Evolutionary conservation across 2,329 filamentous ascomycete species (phyloP), one percentile per base, ranked within the genome.

Genomic region (Trichoderma citrinoviride): DNA sequence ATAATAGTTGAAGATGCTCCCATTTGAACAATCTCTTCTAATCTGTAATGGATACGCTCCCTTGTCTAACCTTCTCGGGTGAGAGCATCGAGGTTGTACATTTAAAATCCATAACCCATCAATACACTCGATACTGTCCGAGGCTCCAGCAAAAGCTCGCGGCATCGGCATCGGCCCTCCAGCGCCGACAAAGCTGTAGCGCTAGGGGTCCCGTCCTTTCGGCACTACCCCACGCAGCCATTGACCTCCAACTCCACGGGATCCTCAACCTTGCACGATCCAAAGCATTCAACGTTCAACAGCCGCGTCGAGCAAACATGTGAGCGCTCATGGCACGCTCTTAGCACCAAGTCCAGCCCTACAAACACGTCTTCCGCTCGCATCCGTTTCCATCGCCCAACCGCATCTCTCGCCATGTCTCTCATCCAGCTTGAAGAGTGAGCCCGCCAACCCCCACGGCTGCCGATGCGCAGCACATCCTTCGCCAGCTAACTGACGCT

Each of bases 391-490:
- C 29, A 54, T 15, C n/a, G 21, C 37, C 23, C 52, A 57, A 23
- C 53, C 33, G 64, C 52, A 57, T 60, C 55, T 50, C 55, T 47
- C 67, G 68, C 47, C 65, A 77, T 78, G 76, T 78, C 76, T 47
- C 71, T 78, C 65, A 76, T 78, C 56, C 76, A 78, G 65, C 69
- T 77, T 5, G 76, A 78, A 73, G 76, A 78, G 76, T 78, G 71
- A 50, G 74, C 68, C 7, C 5, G 19, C 40, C 23, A 27, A 29
- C 33, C n/a, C 47, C 44, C 17, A 3, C 52, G 19, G 14, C 14
- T 21, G 10, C 19, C 29, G 3, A 29, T 29, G 21, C 64, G 3
- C 15, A 40, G 29, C 4, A 43, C n/a, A 14, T 37, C 17, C 14
- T 41, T 19, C 44, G 27, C n/a, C 50, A 19, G 60, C 71, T 75